A percentile compares a stretch with the other conserved stretches of the same genome.
These are phyloP conservation scores for Syzygium aromaticum DNA, from an alignment of 345 rosid genomes.

Conservation along the genomic window DNA sequence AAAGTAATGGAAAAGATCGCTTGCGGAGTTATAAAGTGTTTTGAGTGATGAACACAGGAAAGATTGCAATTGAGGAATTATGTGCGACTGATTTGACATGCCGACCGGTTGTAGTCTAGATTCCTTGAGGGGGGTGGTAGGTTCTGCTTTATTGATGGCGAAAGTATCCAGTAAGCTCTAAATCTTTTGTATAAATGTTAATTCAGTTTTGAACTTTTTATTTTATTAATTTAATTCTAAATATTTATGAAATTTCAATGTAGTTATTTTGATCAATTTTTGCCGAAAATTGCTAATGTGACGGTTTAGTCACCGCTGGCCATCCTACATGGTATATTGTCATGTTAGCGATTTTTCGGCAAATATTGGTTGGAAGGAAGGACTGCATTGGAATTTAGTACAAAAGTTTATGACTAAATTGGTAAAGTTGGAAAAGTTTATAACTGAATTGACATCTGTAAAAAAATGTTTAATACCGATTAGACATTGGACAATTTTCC, in stretches of 20 bases:
- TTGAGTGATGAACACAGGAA: not conserved
- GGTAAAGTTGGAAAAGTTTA: no score
- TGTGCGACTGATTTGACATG: not conserved
- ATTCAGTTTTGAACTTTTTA: no score
- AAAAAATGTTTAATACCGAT: no score
- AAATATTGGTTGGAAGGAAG: no score
- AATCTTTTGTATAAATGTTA: rapidly evolving
- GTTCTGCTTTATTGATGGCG: no score
- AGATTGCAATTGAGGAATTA: not conserved
- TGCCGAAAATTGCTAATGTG: rapidly evolving
- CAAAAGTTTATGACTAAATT: no score
- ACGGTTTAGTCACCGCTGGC: rapidly evolving
- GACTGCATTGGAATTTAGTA: not conserved
- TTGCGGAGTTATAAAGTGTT: not conserved
- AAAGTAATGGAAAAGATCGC: not conserved
- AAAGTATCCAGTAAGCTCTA: not conserved
- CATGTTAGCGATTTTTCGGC: no score
- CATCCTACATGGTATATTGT: not conserved
- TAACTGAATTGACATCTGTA: rapidly evolving
- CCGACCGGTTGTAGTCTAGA: not conserved
- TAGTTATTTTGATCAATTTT: no score
- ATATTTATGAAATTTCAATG: no score
- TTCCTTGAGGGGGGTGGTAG: not conserved
- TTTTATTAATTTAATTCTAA: no score
- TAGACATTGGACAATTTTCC: not conserved